Percentiles rank a stretch among this genome's conserved stretches.
Evolutionary conservation across 148 eudicot genomes (phyloP).

Genomic region (Arctostaphylos glauca): DNA sequence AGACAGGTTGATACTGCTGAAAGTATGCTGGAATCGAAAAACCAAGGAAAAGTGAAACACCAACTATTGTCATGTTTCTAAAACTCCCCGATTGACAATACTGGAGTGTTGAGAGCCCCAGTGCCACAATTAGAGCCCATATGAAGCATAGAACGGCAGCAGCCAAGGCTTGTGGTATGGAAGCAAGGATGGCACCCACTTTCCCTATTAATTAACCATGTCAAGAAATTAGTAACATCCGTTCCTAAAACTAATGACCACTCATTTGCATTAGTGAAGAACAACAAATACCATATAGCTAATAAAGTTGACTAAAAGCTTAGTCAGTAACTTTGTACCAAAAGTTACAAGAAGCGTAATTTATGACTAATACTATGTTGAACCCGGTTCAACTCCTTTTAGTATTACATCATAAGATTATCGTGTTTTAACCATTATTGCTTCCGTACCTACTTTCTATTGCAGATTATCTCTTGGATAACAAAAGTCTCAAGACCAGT

Average conservation of each 20-base stretch:
- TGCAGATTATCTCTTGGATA: too few species aligned
- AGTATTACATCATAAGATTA: too few species aligned
- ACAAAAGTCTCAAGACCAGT: too few species aligned
- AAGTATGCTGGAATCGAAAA: slow-evolving; percentile 84
- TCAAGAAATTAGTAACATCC: background rate
- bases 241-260: background rate
- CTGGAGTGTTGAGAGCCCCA: slow-evolving; percentile 75
- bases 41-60: slow-evolving; percentile 86
- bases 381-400: too few species aligned
- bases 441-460: too few species aligned
- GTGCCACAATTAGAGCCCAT: slow-evolving; percentile 78
- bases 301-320: too few species aligned
- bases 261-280: too few species aligned
- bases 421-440: too few species aligned
- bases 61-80: slow-evolving; percentile 78
- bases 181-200: slow-evolving; percentile 89
- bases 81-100: slow-evolving; percentile 71
- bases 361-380: too few species aligned
- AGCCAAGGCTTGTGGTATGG: slow-evolving; percentile 85
- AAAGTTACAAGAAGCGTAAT: too few species aligned
- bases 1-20: slow-evolving; percentile 70
- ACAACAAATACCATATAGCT: too few species aligned
- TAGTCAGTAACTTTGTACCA: too few species aligned
- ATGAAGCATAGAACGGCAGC: slow-evolving; percentile 85
- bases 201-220: slow-evolving; percentile 47